phyloP scores from a whole-genome alignment of 257 asterid species.

The Eustoma russellianum region DNA sequence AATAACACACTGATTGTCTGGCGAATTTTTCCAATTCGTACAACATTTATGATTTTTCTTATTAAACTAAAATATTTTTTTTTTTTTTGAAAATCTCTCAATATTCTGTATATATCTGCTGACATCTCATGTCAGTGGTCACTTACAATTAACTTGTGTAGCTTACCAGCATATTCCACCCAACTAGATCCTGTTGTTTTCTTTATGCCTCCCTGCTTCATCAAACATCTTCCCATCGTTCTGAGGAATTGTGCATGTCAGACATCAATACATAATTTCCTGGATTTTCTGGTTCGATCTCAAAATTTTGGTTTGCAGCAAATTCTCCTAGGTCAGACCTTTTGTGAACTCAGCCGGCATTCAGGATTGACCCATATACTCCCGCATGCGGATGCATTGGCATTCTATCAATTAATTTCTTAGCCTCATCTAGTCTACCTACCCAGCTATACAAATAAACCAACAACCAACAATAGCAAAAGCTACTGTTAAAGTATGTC shows the following conservation, averaged over 20 bases:
- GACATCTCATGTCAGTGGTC: slow-evolving; percentile 36
- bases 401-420: slow-evolving; percentile 39
- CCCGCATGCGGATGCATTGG: slow-evolving; percentile 45
- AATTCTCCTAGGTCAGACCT: slow-evolving; percentile 54
- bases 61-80: too few relatives aligned
- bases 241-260: slow-evolving; percentile 42
- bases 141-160: slow-evolving; percentile 43
- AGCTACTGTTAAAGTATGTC: too few relatives aligned
- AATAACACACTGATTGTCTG: too few relatives aligned
- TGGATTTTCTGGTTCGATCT: slow-evolving; percentile 55
- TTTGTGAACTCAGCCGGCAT: slow-evolving; percentile 50
- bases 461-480: too few relatives aligned
- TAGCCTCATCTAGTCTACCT: slow-evolving; percentile 65
- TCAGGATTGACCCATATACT: slow-evolving; percentile 52
- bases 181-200: slow-evolving; percentile 55
- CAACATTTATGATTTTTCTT: too few relatives aligned
- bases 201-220: slow-evolving; percentile 33
- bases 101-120: slow-evolving; percentile 26
- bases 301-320: slow-evolving; percentile 51
- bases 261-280: slow-evolving; percentile 50
- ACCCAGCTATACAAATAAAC: slow-evolving; percentile 62
- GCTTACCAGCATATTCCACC: slow-evolving; percentile 44
- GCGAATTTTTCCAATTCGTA: too few relatives aligned
- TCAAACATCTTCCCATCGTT: slow-evolving; percentile 54
- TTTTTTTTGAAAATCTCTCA: too few relatives aligned